These are phyloP conservation scores for Sedum album DNA, from an alignment of 164 flowering plant genomes.

Conservation along the genomic window DNA sequence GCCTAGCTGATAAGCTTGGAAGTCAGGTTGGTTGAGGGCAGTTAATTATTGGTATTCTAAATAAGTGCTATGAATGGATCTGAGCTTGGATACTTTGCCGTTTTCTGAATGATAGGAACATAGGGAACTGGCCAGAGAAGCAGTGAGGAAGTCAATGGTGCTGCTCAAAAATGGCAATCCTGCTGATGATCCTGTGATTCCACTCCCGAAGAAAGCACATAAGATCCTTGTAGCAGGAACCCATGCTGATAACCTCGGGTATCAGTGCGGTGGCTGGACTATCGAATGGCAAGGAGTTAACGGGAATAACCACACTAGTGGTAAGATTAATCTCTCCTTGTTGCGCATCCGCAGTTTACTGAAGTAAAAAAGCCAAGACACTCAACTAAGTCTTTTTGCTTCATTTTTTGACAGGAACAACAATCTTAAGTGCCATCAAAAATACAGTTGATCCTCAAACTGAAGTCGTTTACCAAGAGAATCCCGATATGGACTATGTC, in stretches of 20 bases:
- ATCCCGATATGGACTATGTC: slow-evolving; percentile 15
- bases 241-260: background rate
- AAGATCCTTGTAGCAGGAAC: background rate
- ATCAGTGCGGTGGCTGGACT: background rate
- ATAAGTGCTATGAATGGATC: background rate
- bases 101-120: background rate
- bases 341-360: background rate
- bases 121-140: background rate
- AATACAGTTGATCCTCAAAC: slow-evolving; percentile 23
- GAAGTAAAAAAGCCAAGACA: background rate
- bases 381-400: background rate
- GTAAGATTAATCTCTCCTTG: background rate
- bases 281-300: background rate
- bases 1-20: background rate
- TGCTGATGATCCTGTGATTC: background rate
- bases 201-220: background rate
- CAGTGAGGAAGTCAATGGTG: background rate
- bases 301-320: background rate
- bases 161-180: background rate
- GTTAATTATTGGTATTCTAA: too few relatives aligned
- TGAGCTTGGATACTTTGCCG: background rate
- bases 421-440: slow-evolving; percentile 23
- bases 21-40: background rate
- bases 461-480: slow-evolving; percentile 17
- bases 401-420: slow-evolving; percentile 23